phyloP scores from a whole-genome alignment of 257 asterid species.

The Nicotiana benthamiana region DNA sequence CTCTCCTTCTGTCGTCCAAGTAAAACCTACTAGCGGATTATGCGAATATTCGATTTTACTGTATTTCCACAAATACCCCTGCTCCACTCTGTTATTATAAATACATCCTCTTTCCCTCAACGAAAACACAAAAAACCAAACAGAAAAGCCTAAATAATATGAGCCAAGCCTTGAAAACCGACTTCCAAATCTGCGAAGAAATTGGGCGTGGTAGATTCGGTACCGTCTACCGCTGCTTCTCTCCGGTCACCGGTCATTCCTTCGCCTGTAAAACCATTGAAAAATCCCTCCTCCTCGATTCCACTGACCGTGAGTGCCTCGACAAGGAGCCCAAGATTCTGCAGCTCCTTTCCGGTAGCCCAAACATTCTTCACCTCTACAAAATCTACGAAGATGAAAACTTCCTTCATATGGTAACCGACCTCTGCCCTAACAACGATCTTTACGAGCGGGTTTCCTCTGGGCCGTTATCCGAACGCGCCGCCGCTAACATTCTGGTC shows the following conservation, averaged over 20 bases:
- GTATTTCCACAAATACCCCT: background rate
- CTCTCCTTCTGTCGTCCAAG: too few relatives aligned
- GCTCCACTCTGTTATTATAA: background rate
- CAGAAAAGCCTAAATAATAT: slow-evolving; percentile 3
- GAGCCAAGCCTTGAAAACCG: slow-evolving; percentile 35
- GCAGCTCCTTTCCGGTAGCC: slow-evolving; percentile 39
- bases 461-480: slow-evolving; percentile 36
- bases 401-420: slow-evolving; percentile 52
- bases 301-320: slow-evolving; percentile 51
- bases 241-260: slow-evolving; percentile 11
- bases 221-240: slow-evolving; percentile 53
- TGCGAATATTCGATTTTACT: background rate
- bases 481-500: slow-evolving; percentile 30
- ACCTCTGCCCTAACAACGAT: slow-evolving; percentile 52
- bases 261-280: slow-evolving; percentile 49
- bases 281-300: slow-evolving; percentile 37
- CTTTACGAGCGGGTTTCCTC: slow-evolving; percentile 41
- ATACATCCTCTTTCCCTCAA: background rate
- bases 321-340: slow-evolving; percentile 51
- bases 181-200: slow-evolving; percentile 52
- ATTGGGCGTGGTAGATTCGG: slow-evolving; percentile 73
- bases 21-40: background rate
- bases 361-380: slow-evolving; percentile 42
- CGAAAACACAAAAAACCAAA: background rate
- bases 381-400: slow-evolving; percentile 53